A percentile compares a stretch with the other conserved stretches of the same genome.
These are phyloP conservation scores for Suhomyces kunorum DNA, from an alignment of 1,139 yeast species.

Conservation along the genomic window DNA sequence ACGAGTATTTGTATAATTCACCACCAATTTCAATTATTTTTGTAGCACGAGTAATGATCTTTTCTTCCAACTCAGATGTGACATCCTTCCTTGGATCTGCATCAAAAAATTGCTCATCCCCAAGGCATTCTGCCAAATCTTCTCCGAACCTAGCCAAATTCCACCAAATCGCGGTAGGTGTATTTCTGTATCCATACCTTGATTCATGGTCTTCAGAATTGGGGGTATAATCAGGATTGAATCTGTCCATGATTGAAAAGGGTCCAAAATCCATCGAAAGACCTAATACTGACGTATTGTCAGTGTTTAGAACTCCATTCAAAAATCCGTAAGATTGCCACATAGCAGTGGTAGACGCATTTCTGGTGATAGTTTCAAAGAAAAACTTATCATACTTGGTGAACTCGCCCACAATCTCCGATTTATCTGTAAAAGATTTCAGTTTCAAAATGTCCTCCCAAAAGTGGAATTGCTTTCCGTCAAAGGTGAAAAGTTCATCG, in stretches of 20 bases:
- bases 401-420: conserved; percentile 34
- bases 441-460: conserved; percentile 23
- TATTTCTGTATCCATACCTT: conserved; percentile 77
- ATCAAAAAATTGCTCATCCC: conserved; percentile 55
- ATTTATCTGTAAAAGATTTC: conserved; percentile 24
- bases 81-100: conserved; percentile 37
- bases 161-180: conserved; percentile 93
- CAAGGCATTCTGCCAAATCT: conserved; percentile 76
- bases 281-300: conserved; percentile 86
- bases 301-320: conserved; percentile 94
- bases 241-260: conserved; percentile 83
- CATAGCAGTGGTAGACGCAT: conserved; percentile 75
- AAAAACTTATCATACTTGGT: conserved; percentile 72
- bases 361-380: conserved; percentile 66
- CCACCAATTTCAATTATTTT: conserved; percentile 64
- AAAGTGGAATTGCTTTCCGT: conserved; percentile 37
- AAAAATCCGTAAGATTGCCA: conserved; percentile 93
- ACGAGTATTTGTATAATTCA: conserved; percentile 63
- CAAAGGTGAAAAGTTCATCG: conserved; percentile 55
- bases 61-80: conserved; percentile 51
- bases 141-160: conserved; percentile 85
- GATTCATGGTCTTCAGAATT: conserved; percentile 79
- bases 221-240: conserved; percentile 80
- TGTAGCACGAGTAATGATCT: conserved; percentile 62
- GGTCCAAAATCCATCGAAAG: conserved; percentile 94